Conservation (phyloP, 2,329 filamentous ascomycete genomes). For the Microthyrium microscopicum region DNA sequence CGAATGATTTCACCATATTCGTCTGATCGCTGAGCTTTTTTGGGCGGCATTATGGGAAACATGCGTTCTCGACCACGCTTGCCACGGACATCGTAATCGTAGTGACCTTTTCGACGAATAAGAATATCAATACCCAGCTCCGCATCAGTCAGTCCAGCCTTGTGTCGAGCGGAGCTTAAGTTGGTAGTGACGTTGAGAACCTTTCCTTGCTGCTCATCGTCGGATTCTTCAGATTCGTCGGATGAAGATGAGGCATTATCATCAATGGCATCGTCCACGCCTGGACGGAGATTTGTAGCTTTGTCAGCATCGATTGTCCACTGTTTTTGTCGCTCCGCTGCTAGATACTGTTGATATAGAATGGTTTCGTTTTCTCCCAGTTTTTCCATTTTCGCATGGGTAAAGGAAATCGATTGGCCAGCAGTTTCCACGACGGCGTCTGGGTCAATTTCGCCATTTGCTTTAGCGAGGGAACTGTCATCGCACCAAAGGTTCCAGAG, state of each 20-base stretch:
- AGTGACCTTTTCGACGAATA: constrained; percentile 73
- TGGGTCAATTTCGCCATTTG: constrained; percentile 19
- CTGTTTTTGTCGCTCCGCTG: constrained; percentile 73
- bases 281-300: constrained; percentile 45
- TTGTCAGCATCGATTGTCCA: constrained; percentile 61
- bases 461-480: no score
- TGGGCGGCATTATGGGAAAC: constrained; percentile 64
- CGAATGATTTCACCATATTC: constrained; percentile 91
- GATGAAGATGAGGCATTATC: constrained; percentile 72
- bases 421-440: constrained; percentile 48
- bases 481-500: constrained; percentile 47
- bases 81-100: constrained; percentile 80
- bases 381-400: constrained; percentile 35
- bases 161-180: constrained; percentile 70
- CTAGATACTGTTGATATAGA: constrained; percentile 83
- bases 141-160: constrained; percentile 71
- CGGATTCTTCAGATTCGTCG: constrained; percentile 43
- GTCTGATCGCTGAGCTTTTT: constrained; percentile 55
- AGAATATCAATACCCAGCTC: constrained; percentile 86
- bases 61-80: constrained; percentile 87
- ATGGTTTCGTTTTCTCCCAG: constrained; percentile 61
- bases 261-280: constrained; percentile 63
- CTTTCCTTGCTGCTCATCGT: constrained; percentile 82
- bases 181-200: constrained; percentile 78
- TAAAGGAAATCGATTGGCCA: constrained; percentile 23